Base-by-base conservation (phyloP, 1,139 yeast species). In the Blastobotrys proliferans region DNA sequence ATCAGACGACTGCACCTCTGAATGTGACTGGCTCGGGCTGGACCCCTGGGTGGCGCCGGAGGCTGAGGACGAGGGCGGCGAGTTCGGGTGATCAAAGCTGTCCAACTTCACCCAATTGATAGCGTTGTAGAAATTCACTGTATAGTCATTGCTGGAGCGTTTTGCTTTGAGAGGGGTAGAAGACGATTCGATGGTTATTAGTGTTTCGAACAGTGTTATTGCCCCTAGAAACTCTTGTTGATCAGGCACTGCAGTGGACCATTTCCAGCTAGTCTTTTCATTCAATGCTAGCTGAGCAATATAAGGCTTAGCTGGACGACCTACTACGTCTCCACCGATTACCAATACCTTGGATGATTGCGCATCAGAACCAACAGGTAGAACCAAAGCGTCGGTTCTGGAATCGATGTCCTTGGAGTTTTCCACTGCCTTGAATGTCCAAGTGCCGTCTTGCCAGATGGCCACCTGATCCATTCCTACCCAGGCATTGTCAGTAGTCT, bases 401-500 rank as follows among this genome's bases (percentile, higher is more conserved):
- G 81, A 66, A 47, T 73, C 76, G 3, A 77, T 67, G 1, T 53
- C 51, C 6, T 62, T 43, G 24, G 59, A 49, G 16, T 57, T 58
- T 6, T 51, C 53, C 2, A 64, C 59, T 2, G 64, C 50, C 44
- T 67, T 66, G 56, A 76, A 79, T 3, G 79, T 68, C 86, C 86
- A 80, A 2, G 81, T 64, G 39, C 67, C 68, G 44, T 73, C 73
- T 49, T 75, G 76, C 81, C 82, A 79, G 1, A 77, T 54, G 0
- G 84, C 83, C 5, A 78, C 58, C 57, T 79, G 84, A 51, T 70
- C 69, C 75, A 79, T 71, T 44, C 75, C 71, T 27, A 79, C 73
- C 82, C 83, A 78, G 0, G 81, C 81, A 6, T 63, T 56, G 3
- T 60, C 52, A 21, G 35, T 31, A 0, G 82, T 70, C 39, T 65